phyloP scores from a whole-genome alignment of 176 grass and related monocot species.

The Tuctoria greenei region DNA sequence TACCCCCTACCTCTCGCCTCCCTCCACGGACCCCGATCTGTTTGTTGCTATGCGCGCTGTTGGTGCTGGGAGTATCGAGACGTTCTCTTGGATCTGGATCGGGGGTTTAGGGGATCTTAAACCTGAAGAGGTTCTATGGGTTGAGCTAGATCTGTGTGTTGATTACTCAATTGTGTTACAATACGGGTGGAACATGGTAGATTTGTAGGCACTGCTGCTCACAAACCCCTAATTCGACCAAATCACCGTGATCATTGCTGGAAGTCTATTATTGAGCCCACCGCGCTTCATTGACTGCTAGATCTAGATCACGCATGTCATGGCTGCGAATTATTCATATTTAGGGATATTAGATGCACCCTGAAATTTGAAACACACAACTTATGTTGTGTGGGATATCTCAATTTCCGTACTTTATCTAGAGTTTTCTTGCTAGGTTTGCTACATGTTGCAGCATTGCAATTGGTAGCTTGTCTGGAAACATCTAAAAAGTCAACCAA shows the following conservation, averaged over 20 bases:
- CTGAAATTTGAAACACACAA: neutral
- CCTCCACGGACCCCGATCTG: neutral
- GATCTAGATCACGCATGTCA: neutral
- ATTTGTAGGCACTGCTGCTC: neutral
- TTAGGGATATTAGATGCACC: neutral
- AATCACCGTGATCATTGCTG: neutral
- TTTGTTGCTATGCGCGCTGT: neutral
- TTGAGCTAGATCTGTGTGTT: neutral
- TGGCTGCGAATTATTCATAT: neutral
- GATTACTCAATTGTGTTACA: neutral
- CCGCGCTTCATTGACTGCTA: neutral
- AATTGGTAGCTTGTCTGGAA: neutral
- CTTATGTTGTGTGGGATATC: neutral
- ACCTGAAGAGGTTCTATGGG: neutral
- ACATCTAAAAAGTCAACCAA: neutral
- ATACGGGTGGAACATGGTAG: no score
- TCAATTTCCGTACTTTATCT: neutral
- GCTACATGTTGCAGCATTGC: neutral
- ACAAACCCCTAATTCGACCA: no score
- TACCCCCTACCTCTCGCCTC: no score
- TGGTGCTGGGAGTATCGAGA: neutral
- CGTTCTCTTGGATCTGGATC: neutral
- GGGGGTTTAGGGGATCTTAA: neutral
- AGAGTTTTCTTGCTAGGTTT: neutral
- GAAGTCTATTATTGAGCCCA: neutral